phyloP scores from a whole-genome alignment of 495 filamentous ascomycete genomes.

The Mytilinidion resinicola region DNA sequence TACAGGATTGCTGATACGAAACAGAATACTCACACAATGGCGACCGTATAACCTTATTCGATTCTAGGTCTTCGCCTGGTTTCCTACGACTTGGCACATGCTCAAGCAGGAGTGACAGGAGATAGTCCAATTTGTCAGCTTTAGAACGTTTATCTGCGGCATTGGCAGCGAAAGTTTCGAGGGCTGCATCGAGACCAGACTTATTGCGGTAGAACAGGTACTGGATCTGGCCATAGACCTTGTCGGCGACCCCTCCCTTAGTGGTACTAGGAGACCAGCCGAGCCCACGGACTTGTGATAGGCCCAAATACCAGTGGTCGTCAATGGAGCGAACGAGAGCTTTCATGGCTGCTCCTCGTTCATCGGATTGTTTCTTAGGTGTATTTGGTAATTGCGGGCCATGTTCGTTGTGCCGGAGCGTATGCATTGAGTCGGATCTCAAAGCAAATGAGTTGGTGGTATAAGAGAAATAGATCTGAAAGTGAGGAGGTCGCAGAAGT shows the following conservation, averaged over 20 bases:
- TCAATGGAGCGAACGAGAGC: slow-evolving; percentile 8
- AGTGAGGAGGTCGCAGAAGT: not conserved
- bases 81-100: too few relatives aligned
- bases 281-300: slow-evolving; percentile 3
- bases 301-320: not conserved
- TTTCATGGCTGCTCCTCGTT: not conserved
- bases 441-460: not conserved
- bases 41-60: not conserved
- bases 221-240: slow-evolving; percentile 13
- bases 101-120: not conserved
- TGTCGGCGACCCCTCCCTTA: not conserved
- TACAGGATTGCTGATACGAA: not conserved
- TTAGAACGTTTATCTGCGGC: not conserved
- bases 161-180: not conserved
- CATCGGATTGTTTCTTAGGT: not conserved
- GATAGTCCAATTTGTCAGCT: not conserved
- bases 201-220: not conserved
- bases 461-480: not conserved
- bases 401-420: not conserved
- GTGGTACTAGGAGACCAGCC: slow-evolving; percentile 8
- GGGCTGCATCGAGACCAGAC: not conserved
- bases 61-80: not conserved
- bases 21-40: not conserved
- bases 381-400: not conserved
- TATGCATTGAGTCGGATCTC: not conserved